phyloP scores from a whole-genome alignment of 78 protist genomes.

The Dictyostelium intermedium region DNA sequence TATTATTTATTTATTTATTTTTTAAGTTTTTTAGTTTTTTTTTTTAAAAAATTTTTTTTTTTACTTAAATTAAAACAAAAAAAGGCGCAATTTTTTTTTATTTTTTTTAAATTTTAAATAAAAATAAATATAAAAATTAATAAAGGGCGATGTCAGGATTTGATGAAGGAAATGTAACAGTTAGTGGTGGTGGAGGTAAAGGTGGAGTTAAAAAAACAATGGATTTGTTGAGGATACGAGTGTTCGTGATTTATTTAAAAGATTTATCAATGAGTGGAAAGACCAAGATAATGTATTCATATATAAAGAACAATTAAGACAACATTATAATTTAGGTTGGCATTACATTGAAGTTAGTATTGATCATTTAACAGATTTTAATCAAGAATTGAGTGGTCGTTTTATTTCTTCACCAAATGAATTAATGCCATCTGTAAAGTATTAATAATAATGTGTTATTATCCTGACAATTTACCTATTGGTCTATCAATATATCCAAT shows the following conservation, averaged over 20 bases:
- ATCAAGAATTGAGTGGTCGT: constrained; percentile 15
- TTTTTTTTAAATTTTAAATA: not conserved
- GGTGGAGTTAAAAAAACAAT: not conserved
- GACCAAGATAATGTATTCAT: constrained; percentile 44
- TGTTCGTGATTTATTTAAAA: not conserved
- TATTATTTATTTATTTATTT: too few relatives aligned
- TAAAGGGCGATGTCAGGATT: constrained; percentile 35
- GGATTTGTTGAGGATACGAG: not conserved
- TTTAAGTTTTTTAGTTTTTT: too few relatives aligned
- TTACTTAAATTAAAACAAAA: not conserved
- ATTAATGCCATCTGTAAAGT: constrained; percentile 54
- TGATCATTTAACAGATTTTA: constrained; percentile 65
- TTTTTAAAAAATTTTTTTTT: too few relatives aligned
- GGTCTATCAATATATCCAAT: too few relatives aligned
- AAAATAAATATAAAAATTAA: not conserved
- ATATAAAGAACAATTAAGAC: constrained; percentile 65
- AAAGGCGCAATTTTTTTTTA: not conserved
- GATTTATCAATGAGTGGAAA: constrained; percentile 53
- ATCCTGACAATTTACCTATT: too few relatives aligned
- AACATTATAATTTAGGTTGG: constrained; percentile 27
- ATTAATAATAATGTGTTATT: too few relatives aligned
- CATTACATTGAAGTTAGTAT: constrained; percentile 58
- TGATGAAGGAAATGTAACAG: constrained; percentile 59
- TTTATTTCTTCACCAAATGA: constrained; percentile 32
- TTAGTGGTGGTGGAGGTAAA: constrained; percentile 70